These are phyloP conservation scores for Penicillium bovifimosum DNA, from an alignment of 495 filamentous ascomycete genomes.

Conservation along the genomic window DNA sequence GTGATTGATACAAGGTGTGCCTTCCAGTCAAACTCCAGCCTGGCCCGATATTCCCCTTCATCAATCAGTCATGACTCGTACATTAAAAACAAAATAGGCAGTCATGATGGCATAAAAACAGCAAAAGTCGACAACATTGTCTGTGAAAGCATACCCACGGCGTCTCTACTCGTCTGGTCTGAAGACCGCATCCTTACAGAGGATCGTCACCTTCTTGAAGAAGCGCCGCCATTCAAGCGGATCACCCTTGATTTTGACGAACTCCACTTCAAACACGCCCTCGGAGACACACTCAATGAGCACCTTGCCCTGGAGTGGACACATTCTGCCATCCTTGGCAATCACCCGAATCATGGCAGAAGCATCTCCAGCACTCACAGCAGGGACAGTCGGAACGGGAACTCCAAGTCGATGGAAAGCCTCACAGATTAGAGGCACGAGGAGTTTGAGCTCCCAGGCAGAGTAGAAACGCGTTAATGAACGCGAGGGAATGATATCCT, in stretches of 20 bases:
- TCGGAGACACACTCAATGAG: constrained; percentile 66
- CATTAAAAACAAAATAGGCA: constrained; percentile 4
- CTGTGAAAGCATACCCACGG: not conserved
- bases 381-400: constrained; percentile 53
- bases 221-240: constrained; percentile 95
- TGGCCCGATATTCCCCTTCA: not conserved
- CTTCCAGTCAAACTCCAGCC: constrained; percentile 12
- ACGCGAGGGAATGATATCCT: constrained; percentile 78
- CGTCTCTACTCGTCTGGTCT: constrained; percentile 36
- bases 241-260: constrained; percentile 93
- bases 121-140: not conserved
- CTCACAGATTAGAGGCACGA: constrained; percentile 73
- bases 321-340: constrained; percentile 72
- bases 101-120: constrained; percentile 1
- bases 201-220: constrained; percentile 84
- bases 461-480: constrained; percentile 90
- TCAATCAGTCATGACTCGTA: constrained; percentile 12
- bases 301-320: constrained; percentile 77
- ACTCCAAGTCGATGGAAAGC: constrained; percentile 79
- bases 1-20: not conserved
- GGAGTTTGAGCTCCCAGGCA: constrained; percentile 64
- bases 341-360: constrained; percentile 62
- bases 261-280: constrained; percentile 73
- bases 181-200: constrained; percentile 76
- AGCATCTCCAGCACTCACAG: constrained; percentile 40